phyloP scores from a whole-genome alignment of 1,284 basidiomycete genomes.

The Ceratobasidium sp. region DNA sequence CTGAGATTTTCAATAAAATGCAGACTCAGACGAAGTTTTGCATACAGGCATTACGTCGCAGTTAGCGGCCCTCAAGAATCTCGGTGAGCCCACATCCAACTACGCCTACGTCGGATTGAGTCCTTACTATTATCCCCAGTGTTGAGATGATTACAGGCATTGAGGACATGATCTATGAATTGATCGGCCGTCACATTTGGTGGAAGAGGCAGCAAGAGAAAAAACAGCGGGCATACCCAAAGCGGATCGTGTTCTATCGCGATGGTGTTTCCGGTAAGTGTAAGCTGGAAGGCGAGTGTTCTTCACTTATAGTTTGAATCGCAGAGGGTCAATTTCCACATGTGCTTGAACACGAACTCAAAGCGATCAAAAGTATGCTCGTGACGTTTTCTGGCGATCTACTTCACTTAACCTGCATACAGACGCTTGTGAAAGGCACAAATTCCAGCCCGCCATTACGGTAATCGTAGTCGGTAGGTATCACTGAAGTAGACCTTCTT shows the following conservation, averaged over 20 bases:
- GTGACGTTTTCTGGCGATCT: conserved; percentile 5
- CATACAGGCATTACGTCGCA: conserved; percentile 63
- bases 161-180: conserved; percentile 65
- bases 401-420: neutral
- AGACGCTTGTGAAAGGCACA: conserved; percentile 45
- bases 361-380: no score
- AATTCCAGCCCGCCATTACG: conserved; percentile 49
- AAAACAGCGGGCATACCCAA: conserved; percentile 18
- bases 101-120: no score
- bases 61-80: conserved; percentile 75
- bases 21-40: no score
- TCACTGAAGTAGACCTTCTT: neutral
- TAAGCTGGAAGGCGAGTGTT: no score
- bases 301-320: neutral
- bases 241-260: conserved; percentile 48
- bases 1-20: no score
- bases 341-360: conserved; percentile 34
- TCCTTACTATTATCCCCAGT: no score
- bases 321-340: conserved; percentile 44
- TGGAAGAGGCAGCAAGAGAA: conserved; percentile 44
- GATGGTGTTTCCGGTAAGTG: conserved; percentile 50
- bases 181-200: conserved; percentile 26
- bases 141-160: conserved; percentile 78
- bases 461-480: conserved; percentile 50
- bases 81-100: conserved; percentile 68